These are phyloP conservation scores for Alternaria atra DNA, from an alignment of 2,329 filamentous ascomycete genomes.

Conservation along the genomic window DNA sequence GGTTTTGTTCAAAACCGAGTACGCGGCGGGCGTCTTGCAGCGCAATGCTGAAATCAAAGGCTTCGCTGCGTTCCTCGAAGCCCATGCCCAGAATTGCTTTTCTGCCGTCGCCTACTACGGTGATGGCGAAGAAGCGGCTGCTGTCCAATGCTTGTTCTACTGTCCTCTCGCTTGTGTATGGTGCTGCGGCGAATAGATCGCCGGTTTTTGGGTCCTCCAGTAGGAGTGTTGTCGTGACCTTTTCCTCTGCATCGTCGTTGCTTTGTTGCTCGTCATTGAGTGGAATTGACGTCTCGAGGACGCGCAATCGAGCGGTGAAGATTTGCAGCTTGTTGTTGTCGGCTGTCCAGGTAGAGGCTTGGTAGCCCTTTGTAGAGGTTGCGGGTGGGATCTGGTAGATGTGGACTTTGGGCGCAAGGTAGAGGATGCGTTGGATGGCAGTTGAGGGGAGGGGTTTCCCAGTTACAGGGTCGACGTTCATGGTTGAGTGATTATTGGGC, in stretches of 20 bases:
- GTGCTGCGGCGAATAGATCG: conserved; percentile 83
- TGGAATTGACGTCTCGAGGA: conserved; percentile 76
- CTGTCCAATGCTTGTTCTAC: conserved; percentile 84
- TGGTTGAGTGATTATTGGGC: conserved; percentile 39
- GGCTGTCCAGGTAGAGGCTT: conserved; percentile 77
- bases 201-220: conserved; percentile 79
- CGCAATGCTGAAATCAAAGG: conserved; percentile 84
- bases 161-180: conserved; percentile 70
- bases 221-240: conserved; percentile 76
- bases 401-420: conserved; percentile 77
- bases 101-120: conserved; percentile 78
- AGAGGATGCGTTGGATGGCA: conserved; percentile 86
- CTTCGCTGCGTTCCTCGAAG: conserved; percentile 85
- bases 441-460: conserved; percentile 73
- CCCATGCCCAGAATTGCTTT: conserved; percentile 85
- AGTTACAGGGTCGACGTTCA: conserved; percentile 77
- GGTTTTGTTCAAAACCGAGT: conserved; percentile 65
- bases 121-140: conserved; percentile 83
- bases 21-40: conserved; percentile 80
- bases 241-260: conserved; percentile 57
- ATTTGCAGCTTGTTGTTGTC: conserved; percentile 74
- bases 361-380: conserved; percentile 79
- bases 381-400: conserved; percentile 88
- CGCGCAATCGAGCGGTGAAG: conserved; percentile 82
- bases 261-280: conserved; percentile 36